Evolutionary conservation across 140 eudicot species (phyloP).

Genomic region (Flaveria floridana): DNA sequence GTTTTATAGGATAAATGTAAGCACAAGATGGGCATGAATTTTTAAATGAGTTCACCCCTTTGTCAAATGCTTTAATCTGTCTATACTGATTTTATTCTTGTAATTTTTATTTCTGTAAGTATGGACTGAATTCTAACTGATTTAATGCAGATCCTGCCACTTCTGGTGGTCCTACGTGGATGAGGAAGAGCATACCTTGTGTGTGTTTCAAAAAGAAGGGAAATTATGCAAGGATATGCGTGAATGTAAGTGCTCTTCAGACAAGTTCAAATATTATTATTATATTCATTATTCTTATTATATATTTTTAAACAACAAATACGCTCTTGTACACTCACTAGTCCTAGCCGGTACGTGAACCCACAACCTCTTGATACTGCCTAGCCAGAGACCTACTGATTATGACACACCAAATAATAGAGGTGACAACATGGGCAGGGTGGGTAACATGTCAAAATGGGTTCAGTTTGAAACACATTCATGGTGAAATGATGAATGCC

Average conservation of each 20-base stretch:
- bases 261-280: constrained; percentile 39
- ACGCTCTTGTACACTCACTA: not conserved
- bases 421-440: not conserved
- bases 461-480: not conserved
- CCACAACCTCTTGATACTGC: not conserved
- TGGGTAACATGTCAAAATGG: constrained; percentile 9
- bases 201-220: constrained; percentile 74
- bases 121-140: constrained; percentile 21
- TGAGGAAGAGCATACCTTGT: constrained; percentile 75
- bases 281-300: not conserved
- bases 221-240: constrained; percentile 50
- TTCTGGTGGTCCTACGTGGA: constrained; percentile 58
- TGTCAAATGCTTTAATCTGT: not conserved
- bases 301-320: not conserved
- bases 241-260: constrained; percentile 60
- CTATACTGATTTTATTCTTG: constrained; percentile 5
- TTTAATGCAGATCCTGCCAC: constrained; percentile 65
- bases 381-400: not conserved
- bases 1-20: not conserved
- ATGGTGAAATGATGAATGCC: not conserved
- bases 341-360: not conserved
- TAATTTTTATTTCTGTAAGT: constrained; percentile 11
- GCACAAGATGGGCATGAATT: constrained; percentile 8
- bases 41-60: not conserved
- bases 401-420: not conserved